Conservation (phyloP, 108 stramenopile genomes). For the Thalassiosira profunda region DNA sequence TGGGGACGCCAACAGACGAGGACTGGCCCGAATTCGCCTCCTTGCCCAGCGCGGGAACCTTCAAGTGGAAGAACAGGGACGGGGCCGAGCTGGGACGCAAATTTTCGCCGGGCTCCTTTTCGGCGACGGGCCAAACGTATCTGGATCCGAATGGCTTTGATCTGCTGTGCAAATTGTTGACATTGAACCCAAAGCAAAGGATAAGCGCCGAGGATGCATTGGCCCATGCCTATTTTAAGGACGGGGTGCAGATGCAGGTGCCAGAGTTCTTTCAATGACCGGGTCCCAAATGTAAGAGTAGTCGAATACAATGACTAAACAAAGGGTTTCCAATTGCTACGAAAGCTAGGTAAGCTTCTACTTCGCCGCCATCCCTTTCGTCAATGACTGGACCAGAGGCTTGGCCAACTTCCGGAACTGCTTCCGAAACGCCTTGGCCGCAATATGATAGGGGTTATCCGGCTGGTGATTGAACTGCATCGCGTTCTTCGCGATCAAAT, state of each 20-base stretch:
- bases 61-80: constrained; percentile 77
- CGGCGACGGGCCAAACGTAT: constrained; percentile 70
- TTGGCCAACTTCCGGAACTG: constrained; percentile 70
- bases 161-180: constrained; percentile 83
- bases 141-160: constrained; percentile 88
- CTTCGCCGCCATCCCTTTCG: constrained; percentile 22
- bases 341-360: neutral
- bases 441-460: constrained; percentile 74
- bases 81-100: constrained; percentile 52
- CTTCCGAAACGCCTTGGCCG: constrained; percentile 74
- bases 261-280: constrained; percentile 41
- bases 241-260: constrained; percentile 37
- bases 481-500: constrained; percentile 78
- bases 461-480: constrained; percentile 73
- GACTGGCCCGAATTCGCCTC: constrained; percentile 82
- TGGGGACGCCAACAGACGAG: constrained; percentile 86
- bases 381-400: constrained; percentile 40
- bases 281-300: too few relatives aligned
- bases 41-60: constrained; percentile 72
- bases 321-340: neutral
- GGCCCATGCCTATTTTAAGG: constrained; percentile 42
- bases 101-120: constrained; percentile 76
- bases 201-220: constrained; percentile 93
- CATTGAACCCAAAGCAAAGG: constrained; percentile 88
- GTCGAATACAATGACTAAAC: neutral